Evolutionary conservation across 129 eudicot species (phyloP), one percentile per base, ranked within the genome.

Genomic region (Smallanthus sonchifolius): DNA sequence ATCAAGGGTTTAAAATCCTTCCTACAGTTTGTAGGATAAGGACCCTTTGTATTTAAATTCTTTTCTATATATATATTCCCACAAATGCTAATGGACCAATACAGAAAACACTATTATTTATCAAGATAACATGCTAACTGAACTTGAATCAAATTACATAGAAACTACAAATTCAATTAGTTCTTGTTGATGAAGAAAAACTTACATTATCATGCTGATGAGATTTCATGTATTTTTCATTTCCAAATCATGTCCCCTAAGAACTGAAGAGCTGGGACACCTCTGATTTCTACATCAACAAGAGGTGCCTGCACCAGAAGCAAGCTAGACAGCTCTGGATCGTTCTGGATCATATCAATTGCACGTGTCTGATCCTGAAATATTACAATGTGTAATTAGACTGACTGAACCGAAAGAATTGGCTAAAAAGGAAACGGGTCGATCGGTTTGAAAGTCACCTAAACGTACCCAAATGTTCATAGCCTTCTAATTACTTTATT

Each of bases 221-320:
- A 13, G 45, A 45, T 39, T 2, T 59, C 37, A 37, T 24, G 34
- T 37, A 47, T 43, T 51, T 51, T 64, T 83, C 79, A 92, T 77
- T 83, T 92, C 97, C 97, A 92, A 52, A 92, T 84, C 45, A 88
- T 91, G 75, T 95, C 99, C 67, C 97, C 99, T 68, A 95, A 76
- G 80, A 95, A 95, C 73, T 87, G 90, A 73, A 95, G 96, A 80
- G 99, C 99, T 2, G 99, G 99, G 48, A 95, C 97, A 40, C 99
- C 99, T 79, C 99, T 87, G 67, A 95, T 91, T 83, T 95, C 99
- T 7, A 95, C 87, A 82, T 95, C 99, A 74, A 95, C 97, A 38
- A 95, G 87, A 36, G 99, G 99, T 38, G 99, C 97, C 75, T 91
- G 80, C 15, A 95, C 79, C 77, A 88, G 75, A 17, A 80, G 75